Conservation (phyloP, 495 filamentous ascomycete species). For the Daldinia vernicosa region DNA sequence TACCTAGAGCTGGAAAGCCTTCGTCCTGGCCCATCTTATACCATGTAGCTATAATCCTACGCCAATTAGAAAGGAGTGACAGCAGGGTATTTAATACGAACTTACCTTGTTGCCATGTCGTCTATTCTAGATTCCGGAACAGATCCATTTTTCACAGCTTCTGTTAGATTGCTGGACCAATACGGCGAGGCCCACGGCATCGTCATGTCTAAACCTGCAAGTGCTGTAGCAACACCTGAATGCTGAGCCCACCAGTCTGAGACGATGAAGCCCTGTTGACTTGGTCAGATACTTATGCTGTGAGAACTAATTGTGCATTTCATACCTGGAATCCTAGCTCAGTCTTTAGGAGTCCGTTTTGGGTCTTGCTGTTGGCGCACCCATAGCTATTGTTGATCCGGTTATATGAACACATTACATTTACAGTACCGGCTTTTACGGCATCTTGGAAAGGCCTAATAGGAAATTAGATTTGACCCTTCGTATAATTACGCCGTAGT, state of each 20-base stretch:
- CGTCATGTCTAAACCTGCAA: constrained; percentile 68
- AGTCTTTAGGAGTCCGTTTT: constrained; percentile 70
- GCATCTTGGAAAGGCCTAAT: constrained; percentile 71
- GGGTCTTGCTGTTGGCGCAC: constrained; percentile 68
- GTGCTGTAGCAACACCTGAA: constrained; percentile 60
- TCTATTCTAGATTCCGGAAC: constrained; percentile 59
- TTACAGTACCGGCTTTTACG: constrained; percentile 66
- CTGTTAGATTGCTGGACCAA: constrained; percentile 53
- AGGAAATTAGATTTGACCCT: constrained; percentile 2
- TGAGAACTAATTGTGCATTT: neutral
- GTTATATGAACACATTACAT: constrained; percentile 77
- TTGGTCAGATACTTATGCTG: neutral
- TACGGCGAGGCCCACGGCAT: constrained; percentile 60
- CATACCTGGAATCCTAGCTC: constrained; percentile 68
- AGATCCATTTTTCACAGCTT: constrained; percentile 59
- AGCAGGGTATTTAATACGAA: neutral
- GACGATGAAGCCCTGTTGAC: constrained; percentile 64
- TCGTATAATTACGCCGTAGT: constrained; percentile 53
- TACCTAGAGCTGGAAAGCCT: constrained; percentile 55
- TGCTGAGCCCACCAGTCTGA: constrained; percentile 71
- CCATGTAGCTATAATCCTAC: constrained; percentile 67
- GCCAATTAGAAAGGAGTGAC: constrained; percentile 17
- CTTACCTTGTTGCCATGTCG: constrained; percentile 61
- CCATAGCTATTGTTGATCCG: constrained; percentile 71
- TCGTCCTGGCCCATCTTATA: constrained; percentile 65